Evolutionary conservation across 495 filamentous ascomycete genomes (phyloP), one percentile per base, ranked within the genome.

Genomic region (Annulohypoxylon moriforme): DNA sequence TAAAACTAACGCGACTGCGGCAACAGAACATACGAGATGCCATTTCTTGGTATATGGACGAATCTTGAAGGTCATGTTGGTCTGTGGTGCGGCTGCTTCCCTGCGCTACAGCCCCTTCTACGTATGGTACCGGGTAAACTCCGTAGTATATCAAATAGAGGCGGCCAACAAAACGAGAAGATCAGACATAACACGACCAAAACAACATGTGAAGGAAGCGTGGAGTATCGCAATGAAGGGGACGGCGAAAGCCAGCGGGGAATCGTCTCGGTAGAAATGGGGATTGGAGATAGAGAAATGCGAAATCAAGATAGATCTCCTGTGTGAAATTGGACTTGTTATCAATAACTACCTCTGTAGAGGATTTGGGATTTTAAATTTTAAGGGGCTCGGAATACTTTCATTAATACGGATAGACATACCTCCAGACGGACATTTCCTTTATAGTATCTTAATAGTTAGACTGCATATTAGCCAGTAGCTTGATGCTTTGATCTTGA

Each of bases 11-110:
- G 13, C 2, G 0, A 27, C 31, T 25, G 5, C 13, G 18, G 0
- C 3, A 20, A 40, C 22, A 79, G 68, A 27, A 75, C 75, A 3
- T 72, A 60, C 40, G 56, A 73, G 4, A 76, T 79, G 67, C 64
- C 68, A 14, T 69, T 59, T n/a, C 70, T 77, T 16, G 69, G 72
- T 22, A 58, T 75, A 4, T 79, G 77, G 79, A 79, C 75, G 33
- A 75, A 77, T 34, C 47, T 81, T 27, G 77, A 81, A 47, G 71
- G 76, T 31, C 77, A 81, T 49, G 68, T 75, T 50, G 79, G 77
- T 3, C 58, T 79, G 11, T 79, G 79, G 79, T 77, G 77, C 66
- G 64, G 68, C 16, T 79, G 71, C 34, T 81, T 77, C 44, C 77
- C 79, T 0, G 69, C 76, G 4, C 34, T 79, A 13, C 77, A 79